Evolutionary conservation across 2,329 filamentous ascomycete species (phyloP).

Genomic region (Emmonsia crescens): DNA sequence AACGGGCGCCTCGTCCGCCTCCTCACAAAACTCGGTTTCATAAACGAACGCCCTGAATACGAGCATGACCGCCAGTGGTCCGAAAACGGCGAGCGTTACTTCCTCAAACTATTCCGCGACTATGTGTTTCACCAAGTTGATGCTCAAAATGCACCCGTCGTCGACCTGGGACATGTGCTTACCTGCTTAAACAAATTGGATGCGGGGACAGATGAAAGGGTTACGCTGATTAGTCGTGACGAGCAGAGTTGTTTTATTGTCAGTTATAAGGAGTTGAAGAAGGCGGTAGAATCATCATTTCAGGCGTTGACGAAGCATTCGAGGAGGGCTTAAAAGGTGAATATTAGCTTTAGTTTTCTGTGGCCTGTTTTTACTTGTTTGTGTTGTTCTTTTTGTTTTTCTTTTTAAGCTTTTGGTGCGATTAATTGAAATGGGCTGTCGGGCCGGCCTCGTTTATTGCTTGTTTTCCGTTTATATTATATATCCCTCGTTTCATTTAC

Average conservation of each 20-base stretch:
- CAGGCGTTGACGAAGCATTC: conserved; percentile 43
- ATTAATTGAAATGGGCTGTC: background rate
- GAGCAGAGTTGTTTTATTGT: conserved; percentile 82
- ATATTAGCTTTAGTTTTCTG: background rate
- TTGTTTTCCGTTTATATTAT: background rate
- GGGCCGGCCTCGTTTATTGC: background rate
- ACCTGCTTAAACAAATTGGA: conserved; percentile 85
- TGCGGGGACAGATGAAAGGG: conserved; percentile 73
- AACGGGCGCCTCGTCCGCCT: conserved; percentile 77
- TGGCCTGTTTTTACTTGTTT: background rate
- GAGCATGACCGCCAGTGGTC: conserved; percentile 72
- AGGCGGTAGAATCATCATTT: conserved; percentile 51
- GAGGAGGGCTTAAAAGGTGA: conserved; percentile 17
- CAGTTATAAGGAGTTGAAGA: conserved; percentile 78
- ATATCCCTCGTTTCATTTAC: background rate
- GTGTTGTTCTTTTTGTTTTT: background rate
- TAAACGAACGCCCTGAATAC: conserved; percentile 83
- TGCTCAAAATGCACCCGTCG: conserved; percentile 65
- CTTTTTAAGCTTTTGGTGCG: background rate
- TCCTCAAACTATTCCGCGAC: conserved; percentile 88
- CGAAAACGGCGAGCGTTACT: conserved; percentile 84
- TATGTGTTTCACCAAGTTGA: conserved; percentile 97
- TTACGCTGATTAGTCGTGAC: conserved; percentile 78
- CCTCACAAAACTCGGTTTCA: conserved; percentile 68
- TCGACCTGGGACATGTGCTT: conserved; percentile 81